Evolutionary conservation across 345 rosid species (phyloP).

Genomic region (Brassica juncea): DNA sequence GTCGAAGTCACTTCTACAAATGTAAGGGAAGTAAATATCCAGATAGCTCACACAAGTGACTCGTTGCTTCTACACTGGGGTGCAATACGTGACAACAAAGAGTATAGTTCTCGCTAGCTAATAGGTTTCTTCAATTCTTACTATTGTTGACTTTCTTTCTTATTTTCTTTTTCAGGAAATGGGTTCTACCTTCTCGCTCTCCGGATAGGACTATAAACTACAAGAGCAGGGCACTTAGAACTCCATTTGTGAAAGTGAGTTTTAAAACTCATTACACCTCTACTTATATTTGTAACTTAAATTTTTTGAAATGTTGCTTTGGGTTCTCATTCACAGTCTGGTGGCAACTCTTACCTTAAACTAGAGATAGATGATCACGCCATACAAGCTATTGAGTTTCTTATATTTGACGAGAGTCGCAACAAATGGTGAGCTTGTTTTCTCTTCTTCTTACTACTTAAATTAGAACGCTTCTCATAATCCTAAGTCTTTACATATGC

Average conservation of each 20-base stretch:
- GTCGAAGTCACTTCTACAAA: constrained; percentile 57
- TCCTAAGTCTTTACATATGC: constrained; percentile 27
- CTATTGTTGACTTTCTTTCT: not conserved
- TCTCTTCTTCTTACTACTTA: constrained; percentile 8
- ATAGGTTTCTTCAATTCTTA: not conserved
- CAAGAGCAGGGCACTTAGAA: constrained; percentile 91
- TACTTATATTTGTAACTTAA: constrained; percentile 11
- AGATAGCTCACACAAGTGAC: constrained; percentile 57
- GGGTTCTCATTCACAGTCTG: constrained; percentile 53
- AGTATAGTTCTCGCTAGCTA: constrained; percentile 47
- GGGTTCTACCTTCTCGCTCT: constrained; percentile 77
- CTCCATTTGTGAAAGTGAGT: constrained; percentile 80
- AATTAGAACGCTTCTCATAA: constrained; percentile 25
- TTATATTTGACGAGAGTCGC: constrained; percentile 73
- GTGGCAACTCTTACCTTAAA: constrained; percentile 59
- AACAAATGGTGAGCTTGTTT: constrained; percentile 70
- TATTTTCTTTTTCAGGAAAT: constrained; percentile 54
- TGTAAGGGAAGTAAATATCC: constrained; percentile 54
- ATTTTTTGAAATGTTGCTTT: constrained; percentile 18
- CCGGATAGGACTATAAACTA: constrained; percentile 82
- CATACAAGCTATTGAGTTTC: constrained; percentile 88
- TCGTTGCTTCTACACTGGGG: constrained; percentile 95
- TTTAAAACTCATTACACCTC: constrained; percentile 4
- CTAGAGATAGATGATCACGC: constrained; percentile 81
- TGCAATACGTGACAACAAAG: constrained; percentile 60